phyloP scores from a whole-genome alignment of 208 protist genomes.

The Zelonia costaricensis region DNA sequence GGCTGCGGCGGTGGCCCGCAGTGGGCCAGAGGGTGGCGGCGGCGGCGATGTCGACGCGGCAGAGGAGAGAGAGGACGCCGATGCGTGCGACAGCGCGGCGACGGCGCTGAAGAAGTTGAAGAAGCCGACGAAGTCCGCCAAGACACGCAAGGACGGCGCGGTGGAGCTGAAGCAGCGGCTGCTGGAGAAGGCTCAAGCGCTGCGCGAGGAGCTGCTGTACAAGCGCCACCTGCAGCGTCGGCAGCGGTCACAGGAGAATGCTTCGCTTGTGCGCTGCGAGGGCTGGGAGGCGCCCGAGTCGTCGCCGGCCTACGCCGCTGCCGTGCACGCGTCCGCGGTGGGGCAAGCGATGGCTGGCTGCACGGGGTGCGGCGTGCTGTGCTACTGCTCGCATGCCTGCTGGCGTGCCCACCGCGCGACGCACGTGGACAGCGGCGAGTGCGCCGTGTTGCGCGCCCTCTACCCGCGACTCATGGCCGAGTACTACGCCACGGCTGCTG shows the following conservation, averaged over 20 bases:
- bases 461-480: slow-evolving; percentile 61
- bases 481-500: slow-evolving; percentile 29
- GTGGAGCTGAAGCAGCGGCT: slow-evolving; percentile 46
- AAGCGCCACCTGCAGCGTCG: slow-evolving; percentile 19
- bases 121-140: slow-evolving; percentile 57
- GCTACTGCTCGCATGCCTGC: slow-evolving; percentile 60
- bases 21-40: slow-evolving; percentile 1
- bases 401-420: slow-evolving; percentile 32
- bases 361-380: slow-evolving; percentile 52
- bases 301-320: not conserved
- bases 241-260: not conserved
- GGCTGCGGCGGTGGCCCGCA: not conserved
- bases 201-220: slow-evolving; percentile 34
- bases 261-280: slow-evolving; percentile 13
- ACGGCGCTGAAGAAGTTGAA: slow-evolving; percentile 27
- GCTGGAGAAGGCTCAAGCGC: slow-evolving; percentile 27
- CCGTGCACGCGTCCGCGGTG: not conserved
- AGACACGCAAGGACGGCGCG: slow-evolving; percentile 50
- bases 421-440: slow-evolving; percentile 52
- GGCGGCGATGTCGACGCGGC: not conserved
- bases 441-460: slow-evolving; percentile 44
- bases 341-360: slow-evolving; percentile 43
- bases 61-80: not conserved
- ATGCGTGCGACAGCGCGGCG: not conserved
- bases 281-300: slow-evolving; percentile 5